Evolutionary conservation across 169 alveolate species (phyloP).

Genomic region (Plasmodium inui): DNA sequence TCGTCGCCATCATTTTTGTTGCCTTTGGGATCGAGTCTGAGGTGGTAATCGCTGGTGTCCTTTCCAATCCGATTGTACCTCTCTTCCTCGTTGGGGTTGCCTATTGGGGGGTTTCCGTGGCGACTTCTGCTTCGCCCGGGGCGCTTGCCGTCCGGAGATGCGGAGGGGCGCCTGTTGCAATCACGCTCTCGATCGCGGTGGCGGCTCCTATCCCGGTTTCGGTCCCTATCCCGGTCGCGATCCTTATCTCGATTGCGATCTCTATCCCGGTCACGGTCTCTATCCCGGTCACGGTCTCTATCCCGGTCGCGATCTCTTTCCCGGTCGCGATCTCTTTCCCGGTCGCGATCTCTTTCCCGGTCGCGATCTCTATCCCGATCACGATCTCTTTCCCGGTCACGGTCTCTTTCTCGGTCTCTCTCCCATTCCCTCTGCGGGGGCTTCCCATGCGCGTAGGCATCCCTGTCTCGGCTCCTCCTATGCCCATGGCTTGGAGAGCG

Average conservation of each 20-base stretch:
- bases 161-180: neutral
- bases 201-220: neutral
- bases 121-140: neutral
- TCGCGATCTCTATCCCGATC: neutral
- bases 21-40: neutral
- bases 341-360: too few relatives aligned
- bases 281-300: too few relatives aligned
- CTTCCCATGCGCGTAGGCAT: neutral
- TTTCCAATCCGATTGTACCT: neutral
- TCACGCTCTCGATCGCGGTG: neutral
- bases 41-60: neutral
- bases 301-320: too few relatives aligned
- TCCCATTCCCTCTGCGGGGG: neutral
- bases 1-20: neutral
- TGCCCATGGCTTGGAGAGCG: conserved; percentile 17
- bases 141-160: neutral
- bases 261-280: too few relatives aligned
- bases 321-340: too few relatives aligned
- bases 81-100: neutral
- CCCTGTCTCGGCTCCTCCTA: neutral
- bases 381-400: neutral
- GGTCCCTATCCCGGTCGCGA: too few relatives aligned
- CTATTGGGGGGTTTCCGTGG: neutral
- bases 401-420: neutral
- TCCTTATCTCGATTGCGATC: too few relatives aligned